Evolutionary conservation across 2,329 filamentous ascomycete genomes (phyloP).

Genomic region (Dendryphion nanum): DNA sequence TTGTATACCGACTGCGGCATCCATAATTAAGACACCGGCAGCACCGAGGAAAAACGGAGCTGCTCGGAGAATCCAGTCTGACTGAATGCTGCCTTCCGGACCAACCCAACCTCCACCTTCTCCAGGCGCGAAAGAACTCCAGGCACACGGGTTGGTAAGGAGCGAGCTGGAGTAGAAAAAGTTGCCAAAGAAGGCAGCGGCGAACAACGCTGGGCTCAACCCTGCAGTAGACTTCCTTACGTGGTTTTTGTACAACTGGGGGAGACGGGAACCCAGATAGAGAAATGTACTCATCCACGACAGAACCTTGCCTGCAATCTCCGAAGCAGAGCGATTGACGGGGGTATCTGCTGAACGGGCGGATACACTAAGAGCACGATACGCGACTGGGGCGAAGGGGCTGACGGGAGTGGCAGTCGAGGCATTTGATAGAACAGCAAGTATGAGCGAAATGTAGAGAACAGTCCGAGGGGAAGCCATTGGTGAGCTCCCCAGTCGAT

Average conservation of each 20-base stretch:
- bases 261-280: constrained; percentile 42
- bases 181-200: constrained; percentile 67
- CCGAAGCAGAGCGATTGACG: constrained; percentile 18
- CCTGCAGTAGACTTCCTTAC: constrained; percentile 62
- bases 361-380: constrained; percentile 12
- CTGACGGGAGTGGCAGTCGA: constrained; percentile 28
- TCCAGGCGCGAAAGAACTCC: constrained; percentile 53
- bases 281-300: constrained; percentile 46
- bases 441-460: constrained; percentile 46
- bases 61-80: constrained; percentile 58
- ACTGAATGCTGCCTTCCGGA: constrained; percentile 52
- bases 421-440: constrained; percentile 43
- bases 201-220: constrained; percentile 62
- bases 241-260: constrained; percentile 67
- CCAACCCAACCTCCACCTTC: constrained; percentile 62
- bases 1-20: constrained; percentile 62
- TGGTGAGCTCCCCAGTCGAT: constrained; percentile 37
- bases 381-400: constrained; percentile 21
- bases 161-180: constrained; percentile 65
- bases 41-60: constrained; percentile 66
- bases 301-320: constrained; percentile 41
- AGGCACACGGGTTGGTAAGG: constrained; percentile 62
- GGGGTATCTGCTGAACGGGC: constrained; percentile 11
- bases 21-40: constrained; percentile 61
- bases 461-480: constrained; percentile 48